Evolutionary conservation across 2,329 filamentous ascomycete species (phyloP).

Genomic region (Colletotrichum higginsianum): DNA sequence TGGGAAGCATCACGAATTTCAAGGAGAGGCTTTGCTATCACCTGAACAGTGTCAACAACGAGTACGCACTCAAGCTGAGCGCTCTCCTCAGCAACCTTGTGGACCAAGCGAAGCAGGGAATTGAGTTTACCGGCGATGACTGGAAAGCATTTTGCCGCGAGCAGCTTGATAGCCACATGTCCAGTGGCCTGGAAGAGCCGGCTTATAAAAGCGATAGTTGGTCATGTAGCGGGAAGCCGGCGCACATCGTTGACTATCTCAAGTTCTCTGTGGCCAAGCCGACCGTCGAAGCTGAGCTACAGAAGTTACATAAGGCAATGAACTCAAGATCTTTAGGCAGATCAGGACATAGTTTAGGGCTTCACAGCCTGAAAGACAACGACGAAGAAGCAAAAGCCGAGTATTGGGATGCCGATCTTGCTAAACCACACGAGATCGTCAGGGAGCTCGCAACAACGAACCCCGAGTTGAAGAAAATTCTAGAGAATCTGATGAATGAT

Average conservation of each 20-base stretch:
- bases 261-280: conserved; percentile 68
- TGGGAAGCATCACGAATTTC: conserved; percentile 76
- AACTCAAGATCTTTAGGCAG: neutral
- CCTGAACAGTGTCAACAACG: conserved; percentile 63
- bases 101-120: conserved; percentile 71
- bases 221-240: conserved; percentile 44
- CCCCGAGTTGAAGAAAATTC: conserved; percentile 49
- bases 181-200: conserved; percentile 51
- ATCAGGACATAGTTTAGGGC: neutral
- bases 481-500: conserved; percentile 52
- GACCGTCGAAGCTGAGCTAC: conserved; percentile 56
- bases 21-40: conserved; percentile 76
- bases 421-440: conserved; percentile 52
- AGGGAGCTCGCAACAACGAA: conserved; percentile 49
- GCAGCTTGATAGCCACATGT: conserved; percentile 41
- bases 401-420: conserved; percentile 57
- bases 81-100: conserved; percentile 68
- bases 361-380: neutral
- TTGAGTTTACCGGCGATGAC: conserved; percentile 60
- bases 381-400: conserved; percentile 31
- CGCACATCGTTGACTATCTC: conserved; percentile 75
- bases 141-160: conserved; percentile 57
- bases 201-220: conserved; percentile 60
- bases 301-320: conserved; percentile 49
- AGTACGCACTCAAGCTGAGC: conserved; percentile 64